These are phyloP conservation scores for Sphaerobolus stellatus DNA, from an alignment of 1,284 basidiomycete genomes.

Conservation along the genomic window DNA sequence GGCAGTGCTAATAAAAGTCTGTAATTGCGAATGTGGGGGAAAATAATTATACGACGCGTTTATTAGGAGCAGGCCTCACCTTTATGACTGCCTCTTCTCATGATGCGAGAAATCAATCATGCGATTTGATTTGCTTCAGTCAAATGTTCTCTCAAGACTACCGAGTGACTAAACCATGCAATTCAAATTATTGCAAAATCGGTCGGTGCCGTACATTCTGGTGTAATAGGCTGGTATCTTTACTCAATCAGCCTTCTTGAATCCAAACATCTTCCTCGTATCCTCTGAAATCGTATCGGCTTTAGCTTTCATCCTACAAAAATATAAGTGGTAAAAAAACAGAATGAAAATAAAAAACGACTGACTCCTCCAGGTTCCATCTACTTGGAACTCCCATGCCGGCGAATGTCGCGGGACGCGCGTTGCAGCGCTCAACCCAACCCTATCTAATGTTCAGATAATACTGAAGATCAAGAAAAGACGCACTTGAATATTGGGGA, in stretches of 20 bases:
- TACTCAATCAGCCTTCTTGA: neutral
- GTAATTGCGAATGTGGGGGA: too few species aligned
- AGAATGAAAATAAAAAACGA: neutral
- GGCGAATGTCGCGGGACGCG: slow-evolving; percentile 2
- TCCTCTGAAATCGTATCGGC: neutral
- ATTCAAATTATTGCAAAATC: neutral
- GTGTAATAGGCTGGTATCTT: neutral
- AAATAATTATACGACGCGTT: too few species aligned
- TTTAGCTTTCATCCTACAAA: neutral
- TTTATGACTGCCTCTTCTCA: too few species aligned
- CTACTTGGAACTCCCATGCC: slow-evolving; percentile 5
- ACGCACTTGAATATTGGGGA: slow-evolving; percentile 7
- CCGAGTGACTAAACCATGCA: too few species aligned
- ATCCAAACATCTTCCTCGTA: neutral
- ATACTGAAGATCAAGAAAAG: neutral
- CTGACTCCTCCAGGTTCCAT: slow-evolving; percentile 6
- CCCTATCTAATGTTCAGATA: neutral
- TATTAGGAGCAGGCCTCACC: too few species aligned
- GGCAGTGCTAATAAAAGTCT: too few species aligned
- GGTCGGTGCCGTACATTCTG: neutral
- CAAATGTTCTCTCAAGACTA: too few species aligned
- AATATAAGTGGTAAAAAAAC: neutral
- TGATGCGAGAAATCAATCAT: too few species aligned
- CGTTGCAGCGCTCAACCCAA: slow-evolving; percentile 1
- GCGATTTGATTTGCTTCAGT: too few species aligned